Evolutionary conservation across 1,139 yeast species (phyloP).

Genomic region (Debaryomyces subglobosus): DNA sequence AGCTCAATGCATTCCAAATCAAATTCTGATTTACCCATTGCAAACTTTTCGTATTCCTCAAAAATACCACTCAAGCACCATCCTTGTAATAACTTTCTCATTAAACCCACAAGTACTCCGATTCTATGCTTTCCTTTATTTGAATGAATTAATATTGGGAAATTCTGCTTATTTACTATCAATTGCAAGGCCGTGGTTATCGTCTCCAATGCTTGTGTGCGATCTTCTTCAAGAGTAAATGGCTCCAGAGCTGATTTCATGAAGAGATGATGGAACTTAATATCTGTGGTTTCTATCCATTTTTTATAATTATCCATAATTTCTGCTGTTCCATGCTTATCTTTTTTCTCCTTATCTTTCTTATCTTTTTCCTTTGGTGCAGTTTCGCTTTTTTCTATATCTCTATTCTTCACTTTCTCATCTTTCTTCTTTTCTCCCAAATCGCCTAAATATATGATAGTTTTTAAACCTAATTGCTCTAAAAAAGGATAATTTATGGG

Average conservation of each 20-base stretch:
- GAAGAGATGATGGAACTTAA: slow-evolving; percentile 61
- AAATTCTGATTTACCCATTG: slow-evolving; percentile 90
- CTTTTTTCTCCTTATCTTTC: slow-evolving; percentile 32
- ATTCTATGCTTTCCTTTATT: slow-evolving; percentile 95
- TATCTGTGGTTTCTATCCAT: slow-evolving; percentile 62
- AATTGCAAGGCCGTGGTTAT: slow-evolving; percentile 65
- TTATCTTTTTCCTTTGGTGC: slow-evolving; percentile 8
- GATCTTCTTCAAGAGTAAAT: slow-evolving; percentile 55
- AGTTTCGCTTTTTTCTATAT: slow-evolving; percentile 13
- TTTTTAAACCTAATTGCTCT: slow-evolving; percentile 66
- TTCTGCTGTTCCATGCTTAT: slow-evolving; percentile 41
- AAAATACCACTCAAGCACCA: slow-evolving; percentile 94
- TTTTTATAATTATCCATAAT: slow-evolving; percentile 55
- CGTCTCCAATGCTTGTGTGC: slow-evolving; percentile 45
- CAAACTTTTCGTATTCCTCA: slow-evolving; percentile 91
- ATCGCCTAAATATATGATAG: slow-evolving; percentile 86
- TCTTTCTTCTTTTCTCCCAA: slow-evolving; percentile 35
- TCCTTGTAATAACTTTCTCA: slow-evolving; percentile 83
- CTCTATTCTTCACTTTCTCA: slow-evolving; percentile 25
- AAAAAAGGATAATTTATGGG: slow-evolving; percentile 80
- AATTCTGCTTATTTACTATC: slow-evolving; percentile 69
- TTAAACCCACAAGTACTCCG: slow-evolving; percentile 86
- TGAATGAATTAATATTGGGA: slow-evolving; percentile 87
- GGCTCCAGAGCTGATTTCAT: slow-evolving; percentile 80
- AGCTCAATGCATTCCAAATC: slow-evolving; percentile 70